A percentile compares a stretch with the other conserved stretches of the same genome.
phyloP scores from a whole-genome alignment of 2,329 filamentous ascomycete genomes.

The Tricladium varicosporioides region DNA sequence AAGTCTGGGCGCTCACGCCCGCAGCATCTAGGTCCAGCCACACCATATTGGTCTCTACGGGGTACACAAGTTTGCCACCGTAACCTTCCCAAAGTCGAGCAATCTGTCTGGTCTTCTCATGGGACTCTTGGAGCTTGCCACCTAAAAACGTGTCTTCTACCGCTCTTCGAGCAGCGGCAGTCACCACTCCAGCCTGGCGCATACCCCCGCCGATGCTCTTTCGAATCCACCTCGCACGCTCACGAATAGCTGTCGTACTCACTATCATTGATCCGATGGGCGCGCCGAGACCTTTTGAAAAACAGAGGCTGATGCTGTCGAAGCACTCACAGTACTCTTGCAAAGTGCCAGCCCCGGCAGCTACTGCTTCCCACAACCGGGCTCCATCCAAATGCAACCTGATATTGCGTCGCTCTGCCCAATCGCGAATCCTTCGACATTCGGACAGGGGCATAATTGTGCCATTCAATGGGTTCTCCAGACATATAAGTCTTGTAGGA shows the following conservation, averaged over 20 bases:
- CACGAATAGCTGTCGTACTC: conserved; percentile 52
- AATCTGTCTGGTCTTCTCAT: conserved; percentile 60
- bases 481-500: conserved; percentile 74
- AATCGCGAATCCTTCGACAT: conserved; percentile 64
- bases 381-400: conserved; percentile 78
- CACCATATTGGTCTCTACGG: conserved; percentile 72
- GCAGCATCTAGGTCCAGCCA: conserved; percentile 63
- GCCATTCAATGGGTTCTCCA: conserved; percentile 84
- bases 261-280: conserved; percentile 76
- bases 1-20: conserved; percentile 49
- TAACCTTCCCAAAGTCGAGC: conserved; percentile 57
- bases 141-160: conserved; percentile 76
- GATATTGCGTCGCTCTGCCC: conserved; percentile 62
- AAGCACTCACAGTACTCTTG: conserved; percentile 66
- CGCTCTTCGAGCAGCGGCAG: conserved; percentile 71
- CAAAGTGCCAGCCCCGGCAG: conserved; percentile 63
- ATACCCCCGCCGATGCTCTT: conserved; percentile 79
- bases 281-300: conserved; percentile 79
- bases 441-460: conserved; percentile 75
- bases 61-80: conserved; percentile 58
- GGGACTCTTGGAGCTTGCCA: conserved; percentile 58
- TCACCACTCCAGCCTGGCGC: conserved; percentile 72
- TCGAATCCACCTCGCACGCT: conserved; percentile 68
- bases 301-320: conserved; percentile 74
- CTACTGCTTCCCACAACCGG: conserved; percentile 77